Base-by-base conservation (phyloP, 2,329 filamentous ascomycete genomes). In the Fusarium anthophilum region DNA sequence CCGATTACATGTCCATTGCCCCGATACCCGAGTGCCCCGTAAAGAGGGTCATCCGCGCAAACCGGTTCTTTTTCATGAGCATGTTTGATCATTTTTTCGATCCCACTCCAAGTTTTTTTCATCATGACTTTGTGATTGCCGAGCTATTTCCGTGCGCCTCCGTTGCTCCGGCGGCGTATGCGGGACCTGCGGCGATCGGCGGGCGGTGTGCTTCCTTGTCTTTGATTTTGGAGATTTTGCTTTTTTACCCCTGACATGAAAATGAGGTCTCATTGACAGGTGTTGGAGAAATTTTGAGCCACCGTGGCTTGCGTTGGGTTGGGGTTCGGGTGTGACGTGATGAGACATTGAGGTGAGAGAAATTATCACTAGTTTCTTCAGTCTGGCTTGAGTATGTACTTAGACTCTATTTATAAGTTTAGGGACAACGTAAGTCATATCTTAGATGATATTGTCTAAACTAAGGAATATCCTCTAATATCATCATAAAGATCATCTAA, bases 101-200 rank as follows among this genome's bases (percentile, higher is more conserved):
- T 55, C 35, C 18, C 26, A 20, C 26, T 39, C 14, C 18, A 37
- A 43, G 15, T 30, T 35, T 37, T 56, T 61, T 68, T n/a, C 28
- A 44, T 59, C 43, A 63, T 56, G 54, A 63, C 26, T 22, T 20
- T 37, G 45, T 51, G 57, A 39, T 74, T 73, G 57, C 76, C 76
- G 76, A 77, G 72, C 64, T 77, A 77, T 75, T 76, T 74, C 76
- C 75, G 75, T 47, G 9, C 37, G 32, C n/a, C 43, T 70, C 67
- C 68, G 24, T 51, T 75, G 63, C 76, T 70, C 76, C 74, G 76
- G 69, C 39, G 57, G 58, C 68, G 24, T 54, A 30, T 73, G 61
- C 61, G 66, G 70, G 62, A 57, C 48, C 48, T 64, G 62, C 73
- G 63, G 67, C 62, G 70, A 75, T 72, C 74, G 53, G 71, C 67